phyloP scores from a whole-genome alignment of 192 early-diverging fungal species.

The Jimgerdemannia lactiflua region DNA sequence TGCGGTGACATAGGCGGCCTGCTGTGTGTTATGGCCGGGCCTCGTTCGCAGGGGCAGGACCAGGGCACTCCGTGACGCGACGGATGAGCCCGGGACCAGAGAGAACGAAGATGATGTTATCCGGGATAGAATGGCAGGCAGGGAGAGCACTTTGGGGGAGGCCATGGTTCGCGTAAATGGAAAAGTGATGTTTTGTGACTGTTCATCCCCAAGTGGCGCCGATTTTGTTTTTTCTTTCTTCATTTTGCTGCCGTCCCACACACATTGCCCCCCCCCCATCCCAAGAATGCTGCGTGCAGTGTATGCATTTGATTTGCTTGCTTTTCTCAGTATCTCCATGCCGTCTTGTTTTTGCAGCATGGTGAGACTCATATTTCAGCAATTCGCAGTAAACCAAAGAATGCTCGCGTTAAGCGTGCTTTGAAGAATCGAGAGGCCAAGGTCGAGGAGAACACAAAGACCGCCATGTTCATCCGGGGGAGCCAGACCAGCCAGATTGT shows the following conservation, averaged over 20 bases:
- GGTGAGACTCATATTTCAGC: too few species aligned
- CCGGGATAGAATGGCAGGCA: background rate
- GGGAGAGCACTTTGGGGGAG: background rate
- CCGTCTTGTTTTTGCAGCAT: too few species aligned
- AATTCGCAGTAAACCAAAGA: conserved; percentile 73
- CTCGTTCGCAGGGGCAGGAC: background rate
- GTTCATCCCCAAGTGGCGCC: too few species aligned
- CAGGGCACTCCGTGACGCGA: background rate
- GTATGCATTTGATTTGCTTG: too few species aligned
- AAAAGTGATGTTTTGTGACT: too few species aligned
- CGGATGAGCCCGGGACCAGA: background rate
- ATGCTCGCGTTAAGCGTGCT: conserved; percentile 83
- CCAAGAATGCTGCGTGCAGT: too few species aligned
- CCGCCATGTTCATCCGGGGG: conserved; percentile 85
- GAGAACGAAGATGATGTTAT: background rate
- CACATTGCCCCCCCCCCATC: too few species aligned
- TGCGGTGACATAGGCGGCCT: background rate
- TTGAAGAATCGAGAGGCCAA: conserved; percentile 88
- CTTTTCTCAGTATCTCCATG: too few species aligned
- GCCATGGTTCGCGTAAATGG: background rate
- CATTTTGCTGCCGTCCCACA: too few species aligned
- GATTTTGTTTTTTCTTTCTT: too few species aligned
- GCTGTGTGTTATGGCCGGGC: too few species aligned
- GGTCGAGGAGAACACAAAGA: conserved; percentile 88
- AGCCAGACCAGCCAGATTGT: conserved; percentile 84